phyloP scores from a whole-genome alignment of 176 grass and related monocot genomes.

The Rhynchospora tenuis region DNA sequence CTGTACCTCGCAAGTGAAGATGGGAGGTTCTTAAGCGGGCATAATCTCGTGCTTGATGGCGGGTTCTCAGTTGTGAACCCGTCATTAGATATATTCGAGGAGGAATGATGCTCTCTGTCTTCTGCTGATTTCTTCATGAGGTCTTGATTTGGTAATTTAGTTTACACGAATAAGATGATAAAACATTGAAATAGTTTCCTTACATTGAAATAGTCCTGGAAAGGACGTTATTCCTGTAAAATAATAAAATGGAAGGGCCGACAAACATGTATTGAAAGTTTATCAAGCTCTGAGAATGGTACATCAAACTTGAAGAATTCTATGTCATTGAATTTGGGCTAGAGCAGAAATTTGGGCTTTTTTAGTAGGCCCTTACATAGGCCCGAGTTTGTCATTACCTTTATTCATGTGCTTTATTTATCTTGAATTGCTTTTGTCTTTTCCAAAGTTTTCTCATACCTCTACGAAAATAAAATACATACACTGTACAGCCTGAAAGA shows the following conservation, averaged over 20 bases:
- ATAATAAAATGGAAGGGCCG: too few relatives aligned
- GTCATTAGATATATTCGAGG: too few relatives aligned
- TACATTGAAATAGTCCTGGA: background rate
- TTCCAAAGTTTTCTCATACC: background rate
- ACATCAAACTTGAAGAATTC: background rate
- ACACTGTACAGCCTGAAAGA: too few relatives aligned
- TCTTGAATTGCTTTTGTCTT: background rate
- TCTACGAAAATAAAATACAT: too few relatives aligned
- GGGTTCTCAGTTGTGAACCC: conserved; percentile 19
- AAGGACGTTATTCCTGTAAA: background rate
- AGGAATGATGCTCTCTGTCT: too few relatives aligned
- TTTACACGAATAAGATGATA: background rate
- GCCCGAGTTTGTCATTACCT: background rate
- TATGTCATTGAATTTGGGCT: background rate
- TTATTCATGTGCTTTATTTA: background rate
- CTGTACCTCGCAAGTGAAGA: conserved; percentile 38
- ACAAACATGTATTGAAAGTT: background rate
- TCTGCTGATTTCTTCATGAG: too few relatives aligned
- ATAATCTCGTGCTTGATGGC: conserved; percentile 42
- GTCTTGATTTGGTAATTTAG: background rate
- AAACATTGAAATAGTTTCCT: background rate
- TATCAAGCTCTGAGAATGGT: background rate
- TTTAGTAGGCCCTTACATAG: background rate
- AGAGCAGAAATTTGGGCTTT: background rate
- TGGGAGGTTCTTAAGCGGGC: conserved; percentile 30